phyloP scores from a whole-genome alignment of 768 basidiomycete genomes.

The Tylopilus sp. region DNA sequence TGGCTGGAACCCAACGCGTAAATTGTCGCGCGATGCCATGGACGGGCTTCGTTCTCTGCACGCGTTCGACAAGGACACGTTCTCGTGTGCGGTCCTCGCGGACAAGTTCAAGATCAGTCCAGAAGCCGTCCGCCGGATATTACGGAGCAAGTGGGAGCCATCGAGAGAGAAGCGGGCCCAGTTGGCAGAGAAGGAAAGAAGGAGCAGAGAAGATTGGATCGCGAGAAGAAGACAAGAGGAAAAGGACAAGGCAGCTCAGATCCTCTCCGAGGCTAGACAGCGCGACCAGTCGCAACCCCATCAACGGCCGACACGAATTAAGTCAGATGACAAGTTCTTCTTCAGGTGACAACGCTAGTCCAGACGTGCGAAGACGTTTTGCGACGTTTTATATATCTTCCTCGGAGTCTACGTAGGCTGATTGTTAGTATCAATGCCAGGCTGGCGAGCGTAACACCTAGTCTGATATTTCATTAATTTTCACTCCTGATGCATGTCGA shows the following conservation, averaged over 20 bases:
- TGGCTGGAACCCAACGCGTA: conserved; percentile 78
- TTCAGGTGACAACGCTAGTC: conserved; percentile 45
- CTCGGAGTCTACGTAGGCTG: background rate
- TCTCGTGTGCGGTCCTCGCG: conserved; percentile 66
- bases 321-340: conserved; percentile 37
- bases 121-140: conserved; percentile 76
- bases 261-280: conserved; percentile 23
- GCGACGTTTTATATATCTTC: background rate
- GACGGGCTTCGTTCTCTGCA: conserved; percentile 70
- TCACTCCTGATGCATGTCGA: conserved; percentile 1
- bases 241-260: conserved; percentile 35
- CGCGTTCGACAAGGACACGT: conserved; percentile 56
- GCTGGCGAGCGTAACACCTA: conserved; percentile 2
- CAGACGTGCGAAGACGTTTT: conserved; percentile 12
- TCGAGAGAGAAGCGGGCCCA: conserved; percentile 48
- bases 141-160: conserved; percentile 73
- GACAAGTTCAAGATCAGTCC: conserved; percentile 75
- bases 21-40: conserved; percentile 82
- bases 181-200: conserved; percentile 50
- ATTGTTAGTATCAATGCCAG: background rate
- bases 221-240: conserved; percentile 42
- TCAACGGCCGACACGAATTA: conserved; percentile 22
- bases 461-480: conserved; percentile 12
- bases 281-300: conserved; percentile 9
- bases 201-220: conserved; percentile 38